Evolutionary conservation across 2,329 filamentous ascomycete species (phyloP), one percentile per base, ranked within the genome.

Genomic region (Cladosporium halotolerans): DNA sequence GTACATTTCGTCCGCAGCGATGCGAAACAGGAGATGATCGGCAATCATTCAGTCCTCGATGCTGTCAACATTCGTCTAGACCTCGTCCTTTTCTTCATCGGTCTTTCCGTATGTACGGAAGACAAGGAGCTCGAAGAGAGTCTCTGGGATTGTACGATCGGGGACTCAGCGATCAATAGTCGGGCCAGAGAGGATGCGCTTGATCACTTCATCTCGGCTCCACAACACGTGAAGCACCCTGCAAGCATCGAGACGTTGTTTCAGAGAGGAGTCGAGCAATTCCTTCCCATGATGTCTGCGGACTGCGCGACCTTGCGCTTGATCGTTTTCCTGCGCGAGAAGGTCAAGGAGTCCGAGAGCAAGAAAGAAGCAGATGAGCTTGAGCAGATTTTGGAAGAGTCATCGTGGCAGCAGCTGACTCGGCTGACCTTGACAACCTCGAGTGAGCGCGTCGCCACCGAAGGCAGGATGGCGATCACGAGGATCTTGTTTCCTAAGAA

Each of bases 1-100:
- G 66, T 68, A 38, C 57, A 56, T 3, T 72, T 70, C 46, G 43
- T 70, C 60, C 54, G 16, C 3, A 43, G 23, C 16, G 39, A 42
- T n/a, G 32, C 9, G 32, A 53, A 42, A 13, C 36, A 46, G 13
- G 16, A 16, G 13, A 31, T 41, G 32, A n/a, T 18, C 7, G 43
- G 43, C 10, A 31, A 39, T 18, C 45, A 32, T 18, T 34, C 43
- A 8, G 34, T 28, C 36, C 43, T 46, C 3, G 44, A 53, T 11
- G 36, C 43, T 16, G 40, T 53, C 11, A 53, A 43, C 13, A 45
- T 52, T 6, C 43, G 60, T 33, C 76, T 87, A 36, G 77, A 83
- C 1, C 86, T 88, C 60, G 76, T 88, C 16, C 74, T 78, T 39
- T 75, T 76, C 13, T 52, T 63, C 23, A 49, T 62, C 36, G 47